Conservation (phyloP, 192 early-diverging fungal species). For the Dissophora ornata region DNA sequence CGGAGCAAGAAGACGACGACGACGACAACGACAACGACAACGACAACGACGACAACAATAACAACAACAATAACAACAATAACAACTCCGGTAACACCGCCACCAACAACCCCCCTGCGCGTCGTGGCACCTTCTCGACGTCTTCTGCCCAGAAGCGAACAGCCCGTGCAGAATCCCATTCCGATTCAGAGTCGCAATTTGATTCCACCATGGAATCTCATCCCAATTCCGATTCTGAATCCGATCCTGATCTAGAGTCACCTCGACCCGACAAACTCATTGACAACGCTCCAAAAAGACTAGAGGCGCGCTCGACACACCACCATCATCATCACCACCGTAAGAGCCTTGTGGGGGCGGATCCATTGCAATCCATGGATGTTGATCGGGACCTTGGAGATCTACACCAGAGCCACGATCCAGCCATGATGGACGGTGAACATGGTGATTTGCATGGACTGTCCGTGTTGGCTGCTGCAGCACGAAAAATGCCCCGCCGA, state of each 20-base stretch:
- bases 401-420: constrained; percentile 14
- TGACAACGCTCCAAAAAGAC: background rate
- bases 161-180: constrained; percentile 21
- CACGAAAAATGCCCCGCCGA: constrained; percentile 22
- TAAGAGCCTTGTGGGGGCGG: too few relatives aligned
- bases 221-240: constrained; percentile 38
- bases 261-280: background rate
- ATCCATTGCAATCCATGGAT: too few relatives aligned
- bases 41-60: background rate
- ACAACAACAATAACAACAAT: background rate
- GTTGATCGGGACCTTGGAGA: too few relatives aligned
- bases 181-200: constrained; percentile 41
- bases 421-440: background rate
- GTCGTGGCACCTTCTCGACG: constrained; percentile 12
- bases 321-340: constrained; percentile 1
- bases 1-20: background rate
- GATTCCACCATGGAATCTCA: constrained; percentile 34
- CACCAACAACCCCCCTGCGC: background rate
- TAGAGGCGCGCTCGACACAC: background rate
- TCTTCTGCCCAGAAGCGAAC: constrained; percentile 27
- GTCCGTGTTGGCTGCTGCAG: constrained; percentile 7
- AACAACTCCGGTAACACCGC: background rate
- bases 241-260: constrained; percentile 39
- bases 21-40: background rate
- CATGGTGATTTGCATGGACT: constrained; percentile 1